Evolutionary conservation across 2,329 filamentous ascomycete species (phyloP).

Genomic region (Calonectria naviculata): DNA sequence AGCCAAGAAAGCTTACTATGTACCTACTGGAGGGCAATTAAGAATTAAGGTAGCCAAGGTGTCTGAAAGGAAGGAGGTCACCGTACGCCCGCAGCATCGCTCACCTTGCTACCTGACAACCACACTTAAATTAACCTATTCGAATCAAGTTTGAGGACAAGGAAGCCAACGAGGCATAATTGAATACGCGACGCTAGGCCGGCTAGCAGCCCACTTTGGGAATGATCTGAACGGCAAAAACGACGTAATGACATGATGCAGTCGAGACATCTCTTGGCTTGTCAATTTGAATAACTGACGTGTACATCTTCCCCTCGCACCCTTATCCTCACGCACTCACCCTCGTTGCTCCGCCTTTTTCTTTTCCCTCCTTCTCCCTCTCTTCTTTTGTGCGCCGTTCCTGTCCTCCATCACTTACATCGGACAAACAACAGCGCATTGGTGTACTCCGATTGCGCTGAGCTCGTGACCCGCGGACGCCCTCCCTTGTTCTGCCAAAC

Average conservation of each 20-base stretch:
- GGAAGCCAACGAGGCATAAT: conserved; percentile 6
- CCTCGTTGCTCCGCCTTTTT: too few relatives aligned
- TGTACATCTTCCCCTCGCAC: not conserved
- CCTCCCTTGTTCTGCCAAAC: not conserved
- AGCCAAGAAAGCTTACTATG: conserved; percentile 1
- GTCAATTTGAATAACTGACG: conserved; percentile 8
- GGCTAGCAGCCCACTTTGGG: conserved; percentile 22
- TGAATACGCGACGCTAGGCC: conserved; percentile 17
- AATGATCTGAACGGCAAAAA: conserved; percentile 12
- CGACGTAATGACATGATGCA: conserved; percentile 36
- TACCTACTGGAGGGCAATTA: not conserved
- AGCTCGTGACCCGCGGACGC: not conserved
- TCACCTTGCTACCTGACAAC: not conserved
- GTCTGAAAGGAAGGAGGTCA: not conserved
- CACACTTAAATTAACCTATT: not conserved
- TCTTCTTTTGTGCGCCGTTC: not conserved
- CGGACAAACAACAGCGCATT: not conserved
- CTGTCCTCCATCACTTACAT: not conserved
- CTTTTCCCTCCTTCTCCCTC: not conserved
- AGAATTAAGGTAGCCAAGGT: not conserved
- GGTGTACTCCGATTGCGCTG: not conserved
- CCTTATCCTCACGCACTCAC: conserved; percentile 2
- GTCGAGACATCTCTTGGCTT: not conserved
- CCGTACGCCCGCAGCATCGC: not conserved
- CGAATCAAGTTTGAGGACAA: conserved; percentile 5